Base-by-base conservation (phyloP, 2,329 filamentous ascomycete genomes). In the Cladosporium sphaerospermum region DNA sequence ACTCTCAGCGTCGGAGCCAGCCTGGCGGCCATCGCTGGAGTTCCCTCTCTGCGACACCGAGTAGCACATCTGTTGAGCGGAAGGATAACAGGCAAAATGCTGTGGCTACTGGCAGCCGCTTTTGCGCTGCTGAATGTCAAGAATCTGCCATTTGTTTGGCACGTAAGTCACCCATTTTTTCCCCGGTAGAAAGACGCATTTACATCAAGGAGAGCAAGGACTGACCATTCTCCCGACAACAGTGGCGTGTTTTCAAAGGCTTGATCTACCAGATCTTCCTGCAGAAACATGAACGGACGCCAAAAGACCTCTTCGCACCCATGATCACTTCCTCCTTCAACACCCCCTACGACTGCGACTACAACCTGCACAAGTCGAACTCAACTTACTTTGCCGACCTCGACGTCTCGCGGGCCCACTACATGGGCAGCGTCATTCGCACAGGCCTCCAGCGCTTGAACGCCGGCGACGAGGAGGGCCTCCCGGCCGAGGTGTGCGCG, bases 321-420 rank as follows among this genome's bases (percentile, higher is more conserved):
- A 73, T 85, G 48, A 82, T 88, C 54, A 82, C 84, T 13, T 74
- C 77, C 37, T 82, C 85, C 6, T 81, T 83, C 64, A 81, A 85
- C 11, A 81, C 87, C 1, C 72, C 87, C 51, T 78, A 87, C 61
- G 89, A 95, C 71, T 89, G 85, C 63, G 91, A 96, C 73, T 89
- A 90, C 74, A 92, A 93, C 73, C 66, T 89, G 41, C 87, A 92
- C 77, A 90, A 91, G 68, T 84, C 84, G 57, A 89, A 90, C 73
- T 83, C 81, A 61, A 95, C 90, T 31, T 95, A 95, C 75, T 95
- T 95, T 67, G 76, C 83, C 59, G 89, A 95, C 70, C 82, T 95
- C 59, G 90, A 95, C 70, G 80, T 92, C 55, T 83, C 86, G 37
- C 86, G 93, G 53, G 87, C 87, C 0, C 88, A 95, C 59, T 81